Percentiles rank a stretch among this genome's conserved stretches.
Evolutionary conservation across 208 protist species (phyloP).

Genomic region (Leptomonas seymouri): DNA sequence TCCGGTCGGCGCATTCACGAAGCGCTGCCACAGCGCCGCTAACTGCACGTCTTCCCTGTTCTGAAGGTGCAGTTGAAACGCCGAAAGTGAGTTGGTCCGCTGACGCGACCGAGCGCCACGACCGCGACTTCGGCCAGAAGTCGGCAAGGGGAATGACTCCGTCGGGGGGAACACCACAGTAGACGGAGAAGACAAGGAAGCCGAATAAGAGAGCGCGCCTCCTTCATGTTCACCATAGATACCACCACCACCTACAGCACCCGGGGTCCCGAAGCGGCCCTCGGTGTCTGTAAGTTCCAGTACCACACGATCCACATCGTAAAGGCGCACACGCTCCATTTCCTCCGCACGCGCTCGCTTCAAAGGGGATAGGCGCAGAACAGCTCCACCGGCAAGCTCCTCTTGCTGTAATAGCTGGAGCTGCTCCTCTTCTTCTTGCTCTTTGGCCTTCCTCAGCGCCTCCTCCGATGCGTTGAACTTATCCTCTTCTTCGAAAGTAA

Average conservation of each 20-base stretch:
- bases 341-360: constrained; percentile 21
- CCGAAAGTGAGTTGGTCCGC: background rate
- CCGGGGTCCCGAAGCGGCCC: background rate
- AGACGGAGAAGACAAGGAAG: background rate
- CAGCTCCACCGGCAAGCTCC: background rate
- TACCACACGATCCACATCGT: constrained; percentile 38
- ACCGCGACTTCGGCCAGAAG: background rate
- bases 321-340: constrained; percentile 13
- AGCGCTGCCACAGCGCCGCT: constrained; percentile 64
- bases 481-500: constrained; percentile 21
- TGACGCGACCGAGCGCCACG: background rate
- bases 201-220: background rate
- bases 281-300: constrained; percentile 22
- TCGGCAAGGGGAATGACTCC: background rate
- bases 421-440: background rate
- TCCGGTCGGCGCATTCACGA: constrained; percentile 35
- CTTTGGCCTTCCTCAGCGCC: background rate
- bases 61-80: constrained; percentile 24
- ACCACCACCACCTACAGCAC: background rate
- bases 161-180: background rate
- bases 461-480: constrained; percentile 4
- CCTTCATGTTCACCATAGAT: background rate
- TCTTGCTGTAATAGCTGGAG: background rate
- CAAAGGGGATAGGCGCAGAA: background rate
- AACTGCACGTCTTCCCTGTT: constrained; percentile 77